phyloP scores from a whole-genome alignment of 192 early-diverging fungal genomes.

The Anaeromyces robustus region DNA sequence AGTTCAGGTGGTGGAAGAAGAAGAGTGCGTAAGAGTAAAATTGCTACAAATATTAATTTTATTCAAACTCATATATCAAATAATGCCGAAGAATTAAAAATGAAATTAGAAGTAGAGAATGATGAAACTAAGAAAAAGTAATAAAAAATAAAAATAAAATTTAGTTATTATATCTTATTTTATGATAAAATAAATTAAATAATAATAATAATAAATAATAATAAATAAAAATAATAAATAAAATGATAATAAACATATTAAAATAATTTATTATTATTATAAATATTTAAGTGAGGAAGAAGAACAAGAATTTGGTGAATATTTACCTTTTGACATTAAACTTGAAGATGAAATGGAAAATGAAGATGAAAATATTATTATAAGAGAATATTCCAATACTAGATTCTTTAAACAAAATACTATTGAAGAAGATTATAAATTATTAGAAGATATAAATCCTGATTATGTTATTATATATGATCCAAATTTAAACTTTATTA shows the following conservation, averaged over 20 bases:
- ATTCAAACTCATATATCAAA: neutral
- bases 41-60: neutral
- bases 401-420: neutral
- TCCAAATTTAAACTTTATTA: constrained; percentile 71
- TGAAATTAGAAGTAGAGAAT: neutral
- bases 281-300: neutral
- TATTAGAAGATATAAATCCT: constrained; percentile 55
- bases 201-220: too few species aligned
- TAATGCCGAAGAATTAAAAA: neutral
- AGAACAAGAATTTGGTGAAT: neutral
- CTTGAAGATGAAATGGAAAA: neutral
- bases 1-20: neutral
- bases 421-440: constrained; percentile 40
- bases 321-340: neutral
- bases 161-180: too few species aligned
- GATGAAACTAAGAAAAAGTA: neutral
- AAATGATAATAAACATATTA: too few species aligned
- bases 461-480: constrained; percentile 81
- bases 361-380: neutral
- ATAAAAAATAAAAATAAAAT: too few species aligned
- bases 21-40: neutral
- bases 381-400: neutral
- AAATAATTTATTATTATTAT: too few species aligned
- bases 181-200: too few species aligned
- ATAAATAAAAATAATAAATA: too few species aligned